These are phyloP conservation scores for Warburgia ugandensis DNA, from an alignment of 164 flowering plant species.

Conservation along the genomic window DNA sequence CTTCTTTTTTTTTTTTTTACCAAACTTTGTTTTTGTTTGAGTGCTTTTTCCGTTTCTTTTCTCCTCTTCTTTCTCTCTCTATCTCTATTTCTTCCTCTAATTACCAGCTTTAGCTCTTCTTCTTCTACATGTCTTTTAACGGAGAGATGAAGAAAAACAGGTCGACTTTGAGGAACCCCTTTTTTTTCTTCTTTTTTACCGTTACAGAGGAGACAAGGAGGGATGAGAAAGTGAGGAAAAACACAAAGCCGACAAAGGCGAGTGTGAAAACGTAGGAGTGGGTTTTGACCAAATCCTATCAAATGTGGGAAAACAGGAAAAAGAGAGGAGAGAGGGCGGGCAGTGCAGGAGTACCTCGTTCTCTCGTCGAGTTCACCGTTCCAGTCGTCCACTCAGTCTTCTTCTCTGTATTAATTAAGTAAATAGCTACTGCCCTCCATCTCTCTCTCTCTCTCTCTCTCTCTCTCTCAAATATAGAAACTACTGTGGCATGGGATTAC, in stretches of 20 bases:
- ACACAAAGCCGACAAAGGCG: constrained; percentile 7
- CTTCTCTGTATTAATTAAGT: too few relatives aligned
- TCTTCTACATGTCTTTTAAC: neutral
- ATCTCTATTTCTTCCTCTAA: neutral
- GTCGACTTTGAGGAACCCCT: neutral
- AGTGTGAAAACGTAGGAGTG: constrained; percentile 5
- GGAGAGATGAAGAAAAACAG: neutral
- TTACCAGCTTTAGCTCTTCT: constrained; percentile 1
- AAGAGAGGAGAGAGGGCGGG: neutral
- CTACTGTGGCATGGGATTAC: too few relatives aligned
- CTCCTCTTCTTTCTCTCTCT: neutral
- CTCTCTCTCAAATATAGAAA: too few relatives aligned
- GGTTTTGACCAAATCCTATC: constrained; percentile 4
- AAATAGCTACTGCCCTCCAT: too few relatives aligned
- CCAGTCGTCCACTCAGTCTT: too few relatives aligned
- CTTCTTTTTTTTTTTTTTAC: neutral
- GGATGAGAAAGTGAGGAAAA: neutral
- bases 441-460: neutral
- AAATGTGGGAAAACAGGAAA: too few relatives aligned
- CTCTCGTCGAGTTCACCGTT: neutral
- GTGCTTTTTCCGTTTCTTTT: neutral
- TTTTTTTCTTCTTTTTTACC: constrained; percentile 1
- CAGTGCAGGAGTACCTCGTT: neutral
- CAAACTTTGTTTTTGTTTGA: too few relatives aligned
- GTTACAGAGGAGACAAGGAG: neutral